A percentile compares a stretch with the other conserved stretches of the same genome.
phyloP scores from a whole-genome alignment of 805 yeast genomes.

The Nakazawaea ernobii region DNA sequence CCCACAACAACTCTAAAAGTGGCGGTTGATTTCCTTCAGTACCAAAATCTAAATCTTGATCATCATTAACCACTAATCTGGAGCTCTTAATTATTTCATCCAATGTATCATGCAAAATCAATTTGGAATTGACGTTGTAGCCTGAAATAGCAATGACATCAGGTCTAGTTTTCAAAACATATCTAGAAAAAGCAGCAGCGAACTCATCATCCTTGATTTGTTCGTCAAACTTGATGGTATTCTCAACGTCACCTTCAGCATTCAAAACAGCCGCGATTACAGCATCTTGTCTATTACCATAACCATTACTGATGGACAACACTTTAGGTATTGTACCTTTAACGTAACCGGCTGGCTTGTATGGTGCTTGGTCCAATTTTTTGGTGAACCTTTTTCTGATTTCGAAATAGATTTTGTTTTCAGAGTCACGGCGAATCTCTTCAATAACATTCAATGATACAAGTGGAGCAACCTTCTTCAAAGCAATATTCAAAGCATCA shows the following conservation, averaged over 20 bases:
- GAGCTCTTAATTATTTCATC: slow-evolving; percentile 52
- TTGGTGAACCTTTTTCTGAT: slow-evolving; percentile 65
- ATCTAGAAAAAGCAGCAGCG: slow-evolving; percentile 52
- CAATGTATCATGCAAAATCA: slow-evolving; percentile 46
- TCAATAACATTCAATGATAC: slow-evolving; percentile 78
- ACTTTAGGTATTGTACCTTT: slow-evolving; percentile 84
- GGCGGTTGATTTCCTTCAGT: slow-evolving; percentile 38
- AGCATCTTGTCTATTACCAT: slow-evolving; percentile 82
- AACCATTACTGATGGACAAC: slow-evolving; percentile 77
- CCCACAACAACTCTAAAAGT: slow-evolving; percentile 67
- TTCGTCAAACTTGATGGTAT: slow-evolving; percentile 71
- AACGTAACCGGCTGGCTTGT: slow-evolving; percentile 69
- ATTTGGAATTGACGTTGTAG: slow-evolving; percentile 66
- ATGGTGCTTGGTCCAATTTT: slow-evolving; percentile 91
- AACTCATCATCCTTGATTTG: slow-evolving; percentile 64
- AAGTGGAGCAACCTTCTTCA: slow-evolving; percentile 60
- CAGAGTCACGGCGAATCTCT: slow-evolving; percentile 70
- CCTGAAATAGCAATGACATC: slow-evolving; percentile 92
- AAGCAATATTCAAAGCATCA: slow-evolving; percentile 57
- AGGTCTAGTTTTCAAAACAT: slow-evolving; percentile 64
- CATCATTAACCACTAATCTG: slow-evolving; percentile 45
- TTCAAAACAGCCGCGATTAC: slow-evolving; percentile 75
- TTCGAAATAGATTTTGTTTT: slow-evolving; percentile 58
- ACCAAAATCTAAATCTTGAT: slow-evolving; percentile 30
- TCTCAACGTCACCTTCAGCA: slow-evolving; percentile 74